These are phyloP conservation scores for Candida namnaoensis DNA, from an alignment of 805 yeast species.

Conservation along the genomic window DNA sequence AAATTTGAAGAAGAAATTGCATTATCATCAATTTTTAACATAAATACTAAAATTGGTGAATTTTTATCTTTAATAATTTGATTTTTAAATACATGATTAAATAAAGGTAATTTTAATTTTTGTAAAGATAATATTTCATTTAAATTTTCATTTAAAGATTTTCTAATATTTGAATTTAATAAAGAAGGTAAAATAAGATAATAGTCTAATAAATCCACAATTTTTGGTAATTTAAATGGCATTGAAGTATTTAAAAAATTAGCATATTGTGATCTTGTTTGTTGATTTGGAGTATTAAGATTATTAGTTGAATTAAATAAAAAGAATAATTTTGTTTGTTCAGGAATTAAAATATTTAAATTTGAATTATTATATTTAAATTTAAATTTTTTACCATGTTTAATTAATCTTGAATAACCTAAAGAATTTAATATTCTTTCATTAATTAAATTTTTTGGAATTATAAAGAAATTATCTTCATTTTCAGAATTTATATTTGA, in stretches of 20 bases:
- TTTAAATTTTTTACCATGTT: constrained; percentile 14
- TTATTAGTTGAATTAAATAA: constrained; percentile 26
- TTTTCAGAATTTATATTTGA: neutral
- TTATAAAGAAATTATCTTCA: constrained; percentile 15
- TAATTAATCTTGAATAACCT: constrained; percentile 17
- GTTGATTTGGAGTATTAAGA: constrained; percentile 6
- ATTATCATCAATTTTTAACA: constrained; percentile 20
- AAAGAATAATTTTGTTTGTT: constrained; percentile 25
- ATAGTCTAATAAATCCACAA: constrained; percentile 26
- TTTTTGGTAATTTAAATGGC: constrained; percentile 30
- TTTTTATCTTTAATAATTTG: constrained; percentile 3
- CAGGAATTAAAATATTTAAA: constrained; percentile 22
- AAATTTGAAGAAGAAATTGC: neutral
- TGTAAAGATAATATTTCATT: constrained; percentile 3
- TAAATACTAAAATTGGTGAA: constrained; percentile 33
- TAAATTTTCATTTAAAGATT: neutral
- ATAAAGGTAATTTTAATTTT: constrained; percentile 15
- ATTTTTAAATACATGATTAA: constrained; percentile 17
- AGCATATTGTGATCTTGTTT: constrained; percentile 12
- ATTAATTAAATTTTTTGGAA: constrained; percentile 20
- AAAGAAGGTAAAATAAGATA: constrained; percentile 28
- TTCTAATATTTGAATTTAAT: constrained; percentile 8
- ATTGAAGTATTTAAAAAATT: constrained; percentile 21
- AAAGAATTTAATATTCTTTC: constrained; percentile 13
- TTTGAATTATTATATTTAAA: constrained; percentile 5